Base-by-base conservation (phyloP, 106 monocot species). In the Acanthochlamys bracteata region DNA sequence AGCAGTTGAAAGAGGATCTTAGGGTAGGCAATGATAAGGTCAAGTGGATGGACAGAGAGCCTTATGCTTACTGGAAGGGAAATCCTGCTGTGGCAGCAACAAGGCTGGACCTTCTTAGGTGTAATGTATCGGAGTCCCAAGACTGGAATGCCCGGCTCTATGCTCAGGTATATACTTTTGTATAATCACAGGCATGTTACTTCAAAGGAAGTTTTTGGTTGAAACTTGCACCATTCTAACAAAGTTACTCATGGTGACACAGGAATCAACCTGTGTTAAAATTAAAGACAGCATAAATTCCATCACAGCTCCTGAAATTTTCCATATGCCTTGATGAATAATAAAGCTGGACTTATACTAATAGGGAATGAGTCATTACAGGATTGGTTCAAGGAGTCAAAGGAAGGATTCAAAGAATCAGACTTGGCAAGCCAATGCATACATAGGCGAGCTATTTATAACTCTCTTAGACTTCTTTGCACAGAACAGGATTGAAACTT, bases 31-130 rank as follows among this genome's bases (percentile, higher is more conserved):
- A 83, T 49, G 39, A 68, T 66, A 69, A 19, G 52, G 26, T 75
- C 19, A 67, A 43, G n/a, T 90, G 89, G 89, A 70, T 61, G 40
- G 60, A 82, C 24, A 79, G 89, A 23, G 85, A 77, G 24, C 89
- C 85, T 16, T 75, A 85, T 42, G 89, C 89, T 4, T 90, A 75
- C 69, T 85, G 89, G 85, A 89, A 89, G 65, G 89, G 89, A 21
- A 89, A 89, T 46, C 89, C 84, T 0, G 63, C 55, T 0, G 82
- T 85, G 25, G 79, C 82, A 16, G 26, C 23, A 13, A 58, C 66
- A 6, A 57, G 82, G 49, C 24, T 22, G 61, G 76, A 90, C 1
- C 75, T 90, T 20, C 68, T 90, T 57, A 24, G 57, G 54, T 90
- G 85, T 62, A 90, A 90, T 51, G 67, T 77, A 23, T 76, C 78